Conservation (phyloP, 2,329 filamentous ascomycete species). For the Bipolaris oryzae region DNA sequence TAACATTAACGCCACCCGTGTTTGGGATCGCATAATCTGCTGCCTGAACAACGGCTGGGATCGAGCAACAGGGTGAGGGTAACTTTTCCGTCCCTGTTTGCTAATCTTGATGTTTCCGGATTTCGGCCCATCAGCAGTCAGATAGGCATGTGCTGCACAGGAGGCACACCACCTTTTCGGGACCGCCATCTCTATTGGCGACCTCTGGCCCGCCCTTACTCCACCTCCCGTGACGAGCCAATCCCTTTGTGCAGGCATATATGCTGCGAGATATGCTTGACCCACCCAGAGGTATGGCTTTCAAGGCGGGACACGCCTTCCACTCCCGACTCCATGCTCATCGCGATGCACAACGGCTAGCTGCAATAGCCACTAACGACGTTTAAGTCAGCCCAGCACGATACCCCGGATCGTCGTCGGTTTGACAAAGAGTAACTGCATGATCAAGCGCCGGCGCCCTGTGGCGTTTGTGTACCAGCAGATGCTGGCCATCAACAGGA, state of each 20-base stretch:
- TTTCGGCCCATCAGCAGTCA: constrained; percentile 12
- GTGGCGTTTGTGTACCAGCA: constrained; percentile 19
- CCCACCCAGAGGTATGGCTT: constrained; percentile 21
- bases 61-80: constrained; percentile 1
- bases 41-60: constrained; percentile 15
- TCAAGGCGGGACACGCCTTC: constrained; percentile 22
- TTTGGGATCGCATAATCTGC: constrained; percentile 32
- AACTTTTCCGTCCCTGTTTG: constrained; percentile 11
- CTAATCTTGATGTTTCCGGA: constrained; percentile 15
- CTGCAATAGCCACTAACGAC: constrained; percentile 7
- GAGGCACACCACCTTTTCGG: constrained; percentile 17
- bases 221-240: constrained; percentile 26
- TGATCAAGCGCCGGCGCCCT: constrained; percentile 13
- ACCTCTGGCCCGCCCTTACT: constrained; percentile 18
- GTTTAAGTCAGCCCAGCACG: not conserved
- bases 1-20: constrained; percentile 36
- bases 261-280: constrained; percentile 18
- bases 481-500: constrained; percentile 14
- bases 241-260: constrained; percentile 26
- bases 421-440: constrained; percentile 15
- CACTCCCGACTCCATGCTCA: constrained; percentile 15
- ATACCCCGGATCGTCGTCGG: constrained; percentile 2
- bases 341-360: constrained; percentile 19
- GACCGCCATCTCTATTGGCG: constrained; percentile 22
- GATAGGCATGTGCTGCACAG: constrained; percentile 30